Percentiles rank a stretch among this genome's conserved stretches.
These are phyloP conservation scores for Malus hybrid DNA, from an alignment of 331 rosid genomes.

Conservation along the genomic window DNA sequence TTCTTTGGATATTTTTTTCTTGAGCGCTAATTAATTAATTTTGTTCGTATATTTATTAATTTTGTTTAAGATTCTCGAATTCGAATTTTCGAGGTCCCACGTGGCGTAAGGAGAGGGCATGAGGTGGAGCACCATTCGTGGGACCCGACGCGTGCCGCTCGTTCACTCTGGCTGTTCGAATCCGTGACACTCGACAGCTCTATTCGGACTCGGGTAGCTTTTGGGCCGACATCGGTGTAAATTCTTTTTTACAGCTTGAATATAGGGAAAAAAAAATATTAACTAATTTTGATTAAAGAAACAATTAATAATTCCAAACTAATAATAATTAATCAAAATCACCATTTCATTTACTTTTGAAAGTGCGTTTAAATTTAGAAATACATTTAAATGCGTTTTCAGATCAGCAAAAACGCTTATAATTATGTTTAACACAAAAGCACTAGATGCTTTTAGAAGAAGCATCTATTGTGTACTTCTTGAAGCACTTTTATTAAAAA, in stretches of 20 bases:
- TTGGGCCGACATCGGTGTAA: neutral
- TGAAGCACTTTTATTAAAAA: no score
- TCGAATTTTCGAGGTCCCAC: neutral
- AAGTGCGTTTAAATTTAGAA: no score
- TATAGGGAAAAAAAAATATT: no score
- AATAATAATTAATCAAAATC: no score
- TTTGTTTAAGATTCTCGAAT: neutral
- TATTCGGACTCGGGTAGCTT: neutral
- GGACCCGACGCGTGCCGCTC: neutral
- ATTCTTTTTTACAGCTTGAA: no score
- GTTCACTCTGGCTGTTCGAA: neutral
- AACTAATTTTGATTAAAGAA: no score
- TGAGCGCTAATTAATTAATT: neutral
- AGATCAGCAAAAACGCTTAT: rapidly evolving
- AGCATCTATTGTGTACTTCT: no score
- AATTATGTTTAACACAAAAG: no score
- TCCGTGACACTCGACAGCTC: neutral
- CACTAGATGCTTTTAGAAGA: no score
- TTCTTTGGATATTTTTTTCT: neutral
- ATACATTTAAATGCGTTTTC: no score
- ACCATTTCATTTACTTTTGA: no score
- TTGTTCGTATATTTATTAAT: neutral
- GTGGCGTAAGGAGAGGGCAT: neutral
- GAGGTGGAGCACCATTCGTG: neutral
- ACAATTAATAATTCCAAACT: no score